Base-by-base conservation (phyloP, 768 basidiomycete species). In the Russula sp. region DNA sequence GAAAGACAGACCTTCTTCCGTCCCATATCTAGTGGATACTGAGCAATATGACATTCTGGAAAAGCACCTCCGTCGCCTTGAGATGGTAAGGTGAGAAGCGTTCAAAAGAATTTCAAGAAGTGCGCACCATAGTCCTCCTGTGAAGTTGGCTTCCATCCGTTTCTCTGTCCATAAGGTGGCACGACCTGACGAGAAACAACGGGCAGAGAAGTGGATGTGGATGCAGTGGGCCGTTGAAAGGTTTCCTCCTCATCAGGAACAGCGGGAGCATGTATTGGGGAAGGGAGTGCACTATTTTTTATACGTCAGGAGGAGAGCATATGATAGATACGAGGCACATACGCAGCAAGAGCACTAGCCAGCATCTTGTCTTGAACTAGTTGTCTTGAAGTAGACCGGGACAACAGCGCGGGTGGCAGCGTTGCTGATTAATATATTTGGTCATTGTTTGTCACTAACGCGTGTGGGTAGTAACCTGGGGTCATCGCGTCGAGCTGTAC, bases 41-140 rank as follows among this genome's bases (percentile, higher is more conserved):
- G 96, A 7, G 97, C 97, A 56, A 96, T 77, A 80, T 95, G 93
- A 73, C 95, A 98, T 77, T 99, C 93, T 5, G 93, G 93, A 74
- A 86, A 92, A 59, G 93, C 79, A 67, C 92, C 93, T 65, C 93
- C 91, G 70, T 92, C 87, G 60, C 85, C 87, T 89, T 67, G 25
- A 60, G 50, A 64, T 9, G 1, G 39, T 56, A 10, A 47, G 56
- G 35, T 55, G 54, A 64, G 51, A 32, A 58, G 45, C 49, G 48
- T 63, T 41, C 6, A 20, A 63, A 34, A 46, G 64, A 45, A 60
- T 54, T 38, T 66, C 62, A 58, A 42, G 65, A 65, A 20, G 59
- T 63, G 73, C 85, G 67, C 67, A 88, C 88, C 90, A 73, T 88
- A 98, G 69, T 99, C 93, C 63, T 87, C 87, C 61, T 80, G 80